Percentiles rank a stretch among this genome's conserved stretches.
phyloP scores from a whole-genome alignment of 148 eudicot genomes.

The Diospyros lotus region DNA sequence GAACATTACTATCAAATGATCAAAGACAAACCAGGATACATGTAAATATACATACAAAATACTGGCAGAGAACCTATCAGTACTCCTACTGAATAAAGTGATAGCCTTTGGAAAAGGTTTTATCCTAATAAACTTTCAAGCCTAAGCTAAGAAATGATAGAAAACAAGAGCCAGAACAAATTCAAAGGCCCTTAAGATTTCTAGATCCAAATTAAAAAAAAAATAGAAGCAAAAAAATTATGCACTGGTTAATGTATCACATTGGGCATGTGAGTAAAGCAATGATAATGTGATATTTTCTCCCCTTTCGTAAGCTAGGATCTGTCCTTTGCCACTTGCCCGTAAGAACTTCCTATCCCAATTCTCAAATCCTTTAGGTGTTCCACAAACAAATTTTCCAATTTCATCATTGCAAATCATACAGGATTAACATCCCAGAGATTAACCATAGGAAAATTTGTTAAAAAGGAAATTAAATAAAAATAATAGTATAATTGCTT shows the following conservation, averaged over 20 bases:
- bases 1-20: conserved; percentile 14
- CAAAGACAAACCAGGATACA: background rate
- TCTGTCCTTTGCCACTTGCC: background rate
- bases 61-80: background rate
- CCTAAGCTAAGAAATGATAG: background rate
- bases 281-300: background rate
- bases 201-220: background rate
- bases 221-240: background rate
- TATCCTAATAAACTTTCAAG: background rate
- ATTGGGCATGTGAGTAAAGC: background rate
- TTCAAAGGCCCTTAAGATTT: background rate
- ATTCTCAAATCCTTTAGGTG: background rate
- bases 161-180: background rate
- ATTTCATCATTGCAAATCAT: background rate
- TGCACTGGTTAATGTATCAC: too few species aligned
- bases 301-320: background rate
- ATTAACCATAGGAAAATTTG: background rate
- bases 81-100: background rate
- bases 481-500: background rate
- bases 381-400: too few species aligned
- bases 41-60: background rate
- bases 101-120: background rate
- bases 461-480: background rate
- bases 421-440: background rate
- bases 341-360: background rate